Conservation (phyloP, 2,329 filamentous ascomycete species). For the Cladophialophora bantiana region DNA sequence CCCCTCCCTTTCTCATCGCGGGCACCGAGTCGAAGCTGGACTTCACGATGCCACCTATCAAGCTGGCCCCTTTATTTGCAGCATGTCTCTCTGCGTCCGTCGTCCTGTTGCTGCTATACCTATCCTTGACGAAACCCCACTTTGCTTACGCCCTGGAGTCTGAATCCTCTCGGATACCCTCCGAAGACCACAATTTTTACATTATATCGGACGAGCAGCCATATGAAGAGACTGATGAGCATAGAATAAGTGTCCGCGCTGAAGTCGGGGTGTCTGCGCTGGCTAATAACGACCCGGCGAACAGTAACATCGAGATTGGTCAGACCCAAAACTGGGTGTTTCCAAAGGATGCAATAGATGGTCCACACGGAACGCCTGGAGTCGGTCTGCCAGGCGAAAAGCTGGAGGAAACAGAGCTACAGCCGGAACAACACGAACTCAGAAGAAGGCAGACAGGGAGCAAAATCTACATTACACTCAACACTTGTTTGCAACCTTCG, state of each 20-base stretch:
- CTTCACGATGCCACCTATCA: conserved; percentile 48
- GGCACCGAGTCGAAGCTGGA: conserved; percentile 19
- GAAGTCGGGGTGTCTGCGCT: conserved; percentile 58
- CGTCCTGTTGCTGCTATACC: conserved; percentile 66
- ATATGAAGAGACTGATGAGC: conserved; percentile 41
- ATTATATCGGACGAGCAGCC: conserved; percentile 50
- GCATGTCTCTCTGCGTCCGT: conserved; percentile 69
- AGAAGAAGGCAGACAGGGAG: conserved; percentile 34
- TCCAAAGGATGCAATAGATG: conserved; percentile 61
- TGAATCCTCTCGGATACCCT: conserved; percentile 49
- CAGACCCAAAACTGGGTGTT: conserved; percentile 70
- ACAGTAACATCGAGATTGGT: conserved; percentile 68
- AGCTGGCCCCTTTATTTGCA: conserved; percentile 71
- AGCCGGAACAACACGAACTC: conserved; percentile 33
- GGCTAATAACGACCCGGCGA: conserved; percentile 69
- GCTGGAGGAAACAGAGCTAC: conserved; percentile 34
- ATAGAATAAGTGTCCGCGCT: conserved; percentile 64
- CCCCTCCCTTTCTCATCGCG: neutral
- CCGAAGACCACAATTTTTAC: conserved; percentile 56
- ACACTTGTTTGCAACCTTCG: conserved; percentile 80
- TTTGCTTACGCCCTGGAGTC: conserved; percentile 70
- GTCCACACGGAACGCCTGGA: conserved; percentile 48
- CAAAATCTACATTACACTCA: conserved; percentile 78
- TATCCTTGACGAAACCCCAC: conserved; percentile 64
- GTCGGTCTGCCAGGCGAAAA: conserved; percentile 47